Base-by-base conservation (phyloP, 257 asterid species). In the Ballota nigra region DNA sequence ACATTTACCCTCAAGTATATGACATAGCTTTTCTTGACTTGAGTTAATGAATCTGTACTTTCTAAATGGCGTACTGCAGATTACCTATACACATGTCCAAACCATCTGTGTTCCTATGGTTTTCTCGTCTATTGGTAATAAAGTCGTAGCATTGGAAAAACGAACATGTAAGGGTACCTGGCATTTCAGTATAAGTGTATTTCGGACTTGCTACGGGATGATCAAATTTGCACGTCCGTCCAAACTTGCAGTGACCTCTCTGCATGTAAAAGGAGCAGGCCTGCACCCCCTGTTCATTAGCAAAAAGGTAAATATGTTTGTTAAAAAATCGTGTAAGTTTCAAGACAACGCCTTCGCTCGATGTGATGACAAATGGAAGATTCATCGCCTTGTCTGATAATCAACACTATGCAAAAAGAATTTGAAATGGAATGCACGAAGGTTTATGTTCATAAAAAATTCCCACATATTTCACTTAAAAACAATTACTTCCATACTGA, bases 171-270 rank as follows among this genome's bases (percentile, higher is more conserved):
- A 28, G 68, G 71, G 81, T 82, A 84, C 88, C 87, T 73, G 95
- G 90, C 80, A 87, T 78, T 69, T 91, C 92, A 23, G 85, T 66
- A 33, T 82, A 82, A 6, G 92, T 83, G 78, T 76, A 86, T 75
- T 78, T 77, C 67, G 78, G 75, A 66, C 78, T 33, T 29, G 83
- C 69, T 85, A 87, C 77, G 10, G 97, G 96, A 77, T 92, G 97
- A 82, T 92, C 97, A 72, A 85, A 92, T 81, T 86, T 92, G 91
- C 96, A 92, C 8, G 85, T 77, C 18, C 69, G 86, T 28, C 96
- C 97, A 18, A 86, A 89, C 79, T 92, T 89, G 93, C 96, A 92
- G 74, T 74, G 80, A 40, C 97, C 96, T 33, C 82, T 92, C 83
- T 80, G 93, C 84, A 87, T 60, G 84, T 92, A 89, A 83, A 82